Conservation (phyloP, 2,329 filamentous ascomycete species). For the Aureobasidium uvarum region DNA sequence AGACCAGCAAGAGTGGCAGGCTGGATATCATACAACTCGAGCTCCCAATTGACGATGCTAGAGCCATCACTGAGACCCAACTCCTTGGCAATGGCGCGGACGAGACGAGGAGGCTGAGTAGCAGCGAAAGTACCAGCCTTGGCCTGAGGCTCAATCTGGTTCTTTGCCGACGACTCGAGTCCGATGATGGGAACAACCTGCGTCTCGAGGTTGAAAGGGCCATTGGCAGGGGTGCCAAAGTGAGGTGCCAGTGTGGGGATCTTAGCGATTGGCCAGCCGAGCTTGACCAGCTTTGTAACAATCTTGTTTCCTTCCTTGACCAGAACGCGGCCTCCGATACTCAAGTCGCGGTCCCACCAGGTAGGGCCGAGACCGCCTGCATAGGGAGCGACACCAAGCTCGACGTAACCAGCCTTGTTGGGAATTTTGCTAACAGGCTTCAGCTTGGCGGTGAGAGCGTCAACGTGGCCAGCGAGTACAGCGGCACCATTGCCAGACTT, state of each 20-base stretch:
- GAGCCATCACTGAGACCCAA: conserved; percentile 66
- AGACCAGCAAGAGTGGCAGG: conserved; percentile 80
- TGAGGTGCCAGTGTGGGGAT: conserved; percentile 92
- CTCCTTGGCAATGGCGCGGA: conserved; percentile 75
- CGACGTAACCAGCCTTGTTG: conserved; percentile 79
- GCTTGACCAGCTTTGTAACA: conserved; percentile 75
- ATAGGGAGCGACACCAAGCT: conserved; percentile 90
- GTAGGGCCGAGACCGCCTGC: conserved; percentile 82
- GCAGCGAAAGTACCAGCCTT: conserved; percentile 68
- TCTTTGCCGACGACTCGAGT: conserved; percentile 63
- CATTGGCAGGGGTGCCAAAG: conserved; percentile 70
- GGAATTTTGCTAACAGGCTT: conserved; percentile 87
- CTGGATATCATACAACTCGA: conserved; percentile 90
- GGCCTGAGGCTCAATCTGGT: conserved; percentile 40
- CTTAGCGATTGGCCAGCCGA: conserved; percentile 90
- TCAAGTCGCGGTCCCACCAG: conserved; percentile 96
- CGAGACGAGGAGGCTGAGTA: conserved; percentile 81
- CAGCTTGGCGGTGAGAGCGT: conserved; percentile 83
- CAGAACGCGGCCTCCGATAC: conserved; percentile 84
- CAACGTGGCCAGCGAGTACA: conserved; percentile 88
- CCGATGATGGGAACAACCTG: conserved; percentile 94
- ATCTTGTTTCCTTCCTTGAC: conserved; percentile 81
- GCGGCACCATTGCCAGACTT: conserved; percentile 80
- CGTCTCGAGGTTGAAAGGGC: conserved; percentile 80
- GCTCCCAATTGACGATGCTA: conserved; percentile 90